A percentile compares a stretch with the other conserved stretches of the same genome.
Evolutionary conservation across 495 filamentous ascomycete genomes (phyloP).

Genomic region (Alectoria sarmentosa): DNA sequence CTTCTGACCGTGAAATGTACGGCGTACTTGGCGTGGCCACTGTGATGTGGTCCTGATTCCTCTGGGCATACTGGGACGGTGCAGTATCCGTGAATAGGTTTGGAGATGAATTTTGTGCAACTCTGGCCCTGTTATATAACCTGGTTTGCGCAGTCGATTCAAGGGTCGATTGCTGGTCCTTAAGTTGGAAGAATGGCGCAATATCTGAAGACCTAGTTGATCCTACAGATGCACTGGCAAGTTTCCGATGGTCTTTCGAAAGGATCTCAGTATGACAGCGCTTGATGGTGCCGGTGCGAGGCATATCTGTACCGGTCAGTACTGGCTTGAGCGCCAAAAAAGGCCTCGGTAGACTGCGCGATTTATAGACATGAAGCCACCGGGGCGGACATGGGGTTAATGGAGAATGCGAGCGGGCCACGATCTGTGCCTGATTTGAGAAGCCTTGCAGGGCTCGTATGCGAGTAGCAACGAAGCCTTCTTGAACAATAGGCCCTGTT

Average conservation of each 20-base stretch:
- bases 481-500: conserved; percentile 18
- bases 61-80: neutral
- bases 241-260: neutral
- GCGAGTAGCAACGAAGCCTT: conserved; percentile 20
- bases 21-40: neutral
- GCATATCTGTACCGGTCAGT: neutral
- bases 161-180: neutral
- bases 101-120: neutral
- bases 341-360: neutral
- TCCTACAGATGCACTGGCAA: neutral
- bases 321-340: neutral
- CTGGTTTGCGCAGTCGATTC: neutral
- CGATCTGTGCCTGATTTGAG: neutral
- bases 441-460: conserved; percentile 19
- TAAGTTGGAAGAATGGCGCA: neutral
- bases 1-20: neutral
- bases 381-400: neutral
- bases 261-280: neutral
- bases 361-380: neutral
- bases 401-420: neutral
- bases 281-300: neutral
- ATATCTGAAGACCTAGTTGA: neutral
- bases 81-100: neutral
- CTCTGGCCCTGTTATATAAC: neutral
- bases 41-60: neutral